These are phyloP conservation scores for Cotoneaster glaucophyllus DNA, from an alignment of 306 rosid genomes.

Conservation along the genomic window DNA sequence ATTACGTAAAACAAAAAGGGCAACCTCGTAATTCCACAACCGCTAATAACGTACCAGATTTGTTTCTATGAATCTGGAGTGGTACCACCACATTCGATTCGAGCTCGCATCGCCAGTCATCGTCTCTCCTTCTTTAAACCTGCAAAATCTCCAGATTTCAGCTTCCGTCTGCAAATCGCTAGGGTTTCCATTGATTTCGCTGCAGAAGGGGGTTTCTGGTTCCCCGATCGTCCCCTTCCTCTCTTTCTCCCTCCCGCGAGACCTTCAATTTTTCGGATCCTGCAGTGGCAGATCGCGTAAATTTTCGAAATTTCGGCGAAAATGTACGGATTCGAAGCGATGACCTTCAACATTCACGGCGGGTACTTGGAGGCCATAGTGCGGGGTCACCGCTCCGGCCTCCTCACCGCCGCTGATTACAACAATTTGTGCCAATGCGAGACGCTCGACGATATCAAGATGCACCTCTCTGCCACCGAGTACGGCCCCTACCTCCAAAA, in stretches of 20 bases:
- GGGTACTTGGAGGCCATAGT: constrained; percentile 98
- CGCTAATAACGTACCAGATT: not conserved
- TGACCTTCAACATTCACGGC: constrained; percentile 88
- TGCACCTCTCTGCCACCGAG: constrained; percentile 99
- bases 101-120: not conserved
- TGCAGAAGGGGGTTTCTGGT: not conserved
- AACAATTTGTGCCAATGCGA: constrained; percentile 97
- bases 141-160: constrained; percentile 2
- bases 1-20: not conserved
- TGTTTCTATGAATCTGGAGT: not conserved
- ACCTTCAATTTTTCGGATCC: constrained; percentile 12
- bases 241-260: not conserved
- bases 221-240: not conserved
- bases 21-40: not conserved
- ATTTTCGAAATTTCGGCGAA: not conserved
- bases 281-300: constrained; percentile 1
- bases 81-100: not conserved
- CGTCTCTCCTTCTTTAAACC: constrained; percentile 2
- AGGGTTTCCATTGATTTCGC: constrained; percentile 1
- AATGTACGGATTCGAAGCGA: constrained; percentile 95
- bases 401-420: constrained; percentile 83
- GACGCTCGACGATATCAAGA: constrained; percentile 93
- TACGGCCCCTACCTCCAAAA: constrained; percentile 95
- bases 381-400: constrained; percentile 81
- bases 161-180: constrained; percentile 17